These are phyloP conservation scores for Aquilaria yunnanensis DNA, from an alignment of 345 rosid species.

Conservation along the genomic window DNA sequence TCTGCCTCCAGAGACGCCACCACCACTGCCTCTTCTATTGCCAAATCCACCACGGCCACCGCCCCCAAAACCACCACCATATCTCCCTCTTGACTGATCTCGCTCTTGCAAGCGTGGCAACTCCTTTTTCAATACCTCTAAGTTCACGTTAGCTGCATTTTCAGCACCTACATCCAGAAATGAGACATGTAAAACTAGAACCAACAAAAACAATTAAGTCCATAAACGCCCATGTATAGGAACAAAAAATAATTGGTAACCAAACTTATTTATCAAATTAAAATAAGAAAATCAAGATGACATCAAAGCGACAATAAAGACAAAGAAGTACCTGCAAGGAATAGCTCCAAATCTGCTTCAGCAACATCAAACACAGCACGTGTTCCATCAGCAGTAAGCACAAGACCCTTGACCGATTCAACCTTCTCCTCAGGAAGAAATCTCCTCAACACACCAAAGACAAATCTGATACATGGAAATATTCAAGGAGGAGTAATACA, in stretches of 20 bases:
- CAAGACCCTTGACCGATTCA: conserved; percentile 61
- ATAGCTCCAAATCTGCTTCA: conserved; percentile 51
- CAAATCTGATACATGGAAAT: conserved; percentile 39
- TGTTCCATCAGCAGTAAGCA: conserved; percentile 68
- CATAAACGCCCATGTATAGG: neutral
- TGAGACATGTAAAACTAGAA: neutral
- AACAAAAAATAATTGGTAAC: neutral
- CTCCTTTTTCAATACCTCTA: conserved; percentile 50
- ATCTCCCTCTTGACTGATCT: conserved; percentile 56
- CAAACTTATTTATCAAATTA: neutral
- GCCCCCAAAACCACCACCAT: conserved; percentile 41
- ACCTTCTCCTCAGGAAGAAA: conserved; percentile 92
- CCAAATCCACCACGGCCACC: conserved; percentile 28
- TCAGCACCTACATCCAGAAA: conserved; percentile 36
- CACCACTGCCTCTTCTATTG: conserved; percentile 27
- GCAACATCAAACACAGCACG: conserved; percentile 89
- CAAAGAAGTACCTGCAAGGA: conserved; percentile 43
- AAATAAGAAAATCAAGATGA: too few species aligned
- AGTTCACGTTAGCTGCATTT: conserved; percentile 58
- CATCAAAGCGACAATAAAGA: neutral
- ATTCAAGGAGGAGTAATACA: neutral
- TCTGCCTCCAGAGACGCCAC: conserved; percentile 25
- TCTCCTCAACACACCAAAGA: conserved; percentile 61
- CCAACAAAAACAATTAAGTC: neutral
- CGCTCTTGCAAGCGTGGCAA: conserved; percentile 75